Base-by-base conservation (phyloP, 768 basidiomycete species). In the Psilocybe tampanensis region DNA sequence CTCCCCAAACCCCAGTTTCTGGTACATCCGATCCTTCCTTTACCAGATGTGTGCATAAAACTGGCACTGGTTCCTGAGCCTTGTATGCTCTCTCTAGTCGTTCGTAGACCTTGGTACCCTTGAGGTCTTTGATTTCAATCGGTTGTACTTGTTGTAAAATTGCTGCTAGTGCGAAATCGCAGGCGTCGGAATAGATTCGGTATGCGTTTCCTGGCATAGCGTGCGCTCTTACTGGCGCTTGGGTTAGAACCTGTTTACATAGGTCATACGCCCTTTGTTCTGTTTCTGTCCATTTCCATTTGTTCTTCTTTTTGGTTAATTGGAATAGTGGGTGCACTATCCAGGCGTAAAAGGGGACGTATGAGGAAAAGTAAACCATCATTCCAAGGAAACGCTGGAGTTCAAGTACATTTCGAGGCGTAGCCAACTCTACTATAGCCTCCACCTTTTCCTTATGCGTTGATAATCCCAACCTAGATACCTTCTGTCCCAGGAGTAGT, bases 391-490 rank as follows among this genome's bases (percentile, higher is more conserved):
- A 75, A 1, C 44, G 62, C 44, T 72, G 71, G 8, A 75, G 47
- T 19, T 70, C 66, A 3, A 42, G 8, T 0, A 66, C 56, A 11
- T 64, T 67, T 1, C 13, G 8, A 0, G 72, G 74, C 55, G 63
- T 47, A 0, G 63, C 55, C 4, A 75, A 47, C 2, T 72, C 61
- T 1, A 68, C 1, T 8, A 76, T 74, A 0, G 71, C 71, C 7
- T 68, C 55, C 0, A 75, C 68, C 47, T 76, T 76, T 44, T 72
- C 70, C 24, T 60, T 42, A 51, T 75, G 67, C 0, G 72, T 76
- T 0, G 71, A 75, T 3, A 76, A 47, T 7, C 76, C 76, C 0
- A 75, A 62, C 11, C 64, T 6, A 69, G 61, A 17, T 71, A 61
- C 9, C 39, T 58, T 58, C 7, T 58, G 56, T 0, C 56, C 56